Conservation (phyloP, 495 filamentous ascomycete genomes). For the Penicillium malachiteum region DNA sequence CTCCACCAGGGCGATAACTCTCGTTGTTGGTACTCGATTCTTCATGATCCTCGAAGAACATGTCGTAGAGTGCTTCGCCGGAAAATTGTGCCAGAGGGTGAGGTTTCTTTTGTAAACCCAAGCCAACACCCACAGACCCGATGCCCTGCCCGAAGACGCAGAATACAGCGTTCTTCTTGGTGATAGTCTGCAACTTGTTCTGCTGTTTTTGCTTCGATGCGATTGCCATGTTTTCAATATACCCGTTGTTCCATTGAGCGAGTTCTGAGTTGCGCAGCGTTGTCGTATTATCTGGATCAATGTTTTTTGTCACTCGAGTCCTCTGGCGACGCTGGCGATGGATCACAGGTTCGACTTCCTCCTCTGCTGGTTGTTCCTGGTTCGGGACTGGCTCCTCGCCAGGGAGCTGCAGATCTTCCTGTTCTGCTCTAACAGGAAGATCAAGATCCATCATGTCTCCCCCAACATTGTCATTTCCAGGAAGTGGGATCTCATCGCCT, state of each 20-base stretch:
- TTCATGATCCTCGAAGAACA: constrained; percentile 34
- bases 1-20: constrained; percentile 29
- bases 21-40: constrained; percentile 39
- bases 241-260: constrained; percentile 58
- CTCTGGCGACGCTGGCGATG: not conserved
- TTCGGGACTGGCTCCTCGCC: not conserved
- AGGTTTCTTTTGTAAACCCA: constrained; percentile 36
- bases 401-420: not conserved
- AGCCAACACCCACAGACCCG: constrained; percentile 53
- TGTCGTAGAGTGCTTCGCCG: constrained; percentile 51
- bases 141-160: constrained; percentile 56
- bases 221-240: constrained; percentile 52
- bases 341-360: not conserved
- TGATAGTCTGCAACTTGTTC: constrained; percentile 35
- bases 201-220: constrained; percentile 43
- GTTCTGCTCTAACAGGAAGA: not conserved
- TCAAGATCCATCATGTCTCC: constrained; percentile 18
- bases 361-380: not conserved
- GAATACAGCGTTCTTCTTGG: constrained; percentile 56
- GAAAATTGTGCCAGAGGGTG: constrained; percentile 55
- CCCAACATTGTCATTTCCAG: constrained; percentile 4
- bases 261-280: constrained; percentile 54
- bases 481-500: too few relatives aligned
- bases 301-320: not conserved
- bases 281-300: constrained; percentile 32